phyloP scores from a whole-genome alignment of 768 basidiomycete genomes.

The Lactarius psammicola region DNA sequence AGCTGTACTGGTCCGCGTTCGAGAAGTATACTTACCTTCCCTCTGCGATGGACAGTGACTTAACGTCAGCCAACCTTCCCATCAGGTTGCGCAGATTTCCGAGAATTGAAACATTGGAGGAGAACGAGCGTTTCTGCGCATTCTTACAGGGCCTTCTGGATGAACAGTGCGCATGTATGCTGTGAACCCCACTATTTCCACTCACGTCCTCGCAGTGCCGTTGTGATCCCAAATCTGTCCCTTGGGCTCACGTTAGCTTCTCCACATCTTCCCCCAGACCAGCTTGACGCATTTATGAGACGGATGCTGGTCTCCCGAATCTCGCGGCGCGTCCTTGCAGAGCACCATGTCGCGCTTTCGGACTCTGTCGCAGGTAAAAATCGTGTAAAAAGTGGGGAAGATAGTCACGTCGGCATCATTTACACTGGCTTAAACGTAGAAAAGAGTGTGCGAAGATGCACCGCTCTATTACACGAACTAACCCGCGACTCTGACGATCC shows the following conservation, averaged over 20 bases:
- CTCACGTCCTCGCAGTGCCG: slow-evolving; percentile 45
- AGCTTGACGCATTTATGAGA: slow-evolving; percentile 82
- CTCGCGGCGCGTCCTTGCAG: slow-evolving; percentile 82
- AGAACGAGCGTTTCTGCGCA: slow-evolving; percentile 76
- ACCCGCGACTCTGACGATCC: slow-evolving; percentile 43
- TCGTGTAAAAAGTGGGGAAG: slow-evolving; percentile 34
- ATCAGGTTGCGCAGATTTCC: slow-evolving; percentile 57
- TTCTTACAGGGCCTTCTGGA: slow-evolving; percentile 64
- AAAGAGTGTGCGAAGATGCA: slow-evolving; percentile 69
- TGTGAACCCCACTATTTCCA: slow-evolving; percentile 4
- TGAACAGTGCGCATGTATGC: slow-evolving; percentile 64
- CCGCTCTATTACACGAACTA: slow-evolving; percentile 51
- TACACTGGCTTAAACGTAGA: slow-evolving; percentile 71
- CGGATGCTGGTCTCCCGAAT: slow-evolving; percentile 91
- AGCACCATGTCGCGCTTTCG: slow-evolving; percentile 85
- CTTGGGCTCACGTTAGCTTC: slow-evolving; percentile 86
- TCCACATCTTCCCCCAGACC: slow-evolving; percentile 71
- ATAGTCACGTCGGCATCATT: slow-evolving; percentile 77
- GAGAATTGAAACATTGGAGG: slow-evolving; percentile 62
- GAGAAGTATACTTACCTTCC: slow-evolving; percentile 55
- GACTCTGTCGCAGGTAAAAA: slow-evolving; percentile 44
- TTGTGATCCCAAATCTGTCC: slow-evolving; percentile 77
- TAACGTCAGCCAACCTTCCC: slow-evolving; percentile 17
- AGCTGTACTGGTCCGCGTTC: slow-evolving; percentile 88
- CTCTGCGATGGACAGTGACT: not conserved